Conservation (phyloP, 2,329 filamentous ascomycete species). For the Fusarium armeniacum region DNA sequence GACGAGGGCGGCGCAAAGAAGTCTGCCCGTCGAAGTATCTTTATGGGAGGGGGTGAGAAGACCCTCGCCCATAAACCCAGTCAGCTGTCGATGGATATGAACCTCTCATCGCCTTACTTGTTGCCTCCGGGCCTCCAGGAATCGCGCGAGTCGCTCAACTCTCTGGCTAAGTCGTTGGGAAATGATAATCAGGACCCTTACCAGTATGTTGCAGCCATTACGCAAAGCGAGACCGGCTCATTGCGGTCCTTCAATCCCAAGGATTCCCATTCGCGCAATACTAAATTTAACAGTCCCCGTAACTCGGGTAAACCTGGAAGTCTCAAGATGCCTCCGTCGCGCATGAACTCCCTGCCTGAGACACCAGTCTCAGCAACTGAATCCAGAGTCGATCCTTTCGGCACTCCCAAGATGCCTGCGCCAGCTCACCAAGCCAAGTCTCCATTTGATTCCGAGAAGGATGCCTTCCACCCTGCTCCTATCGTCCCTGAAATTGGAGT, state of each 20-base stretch:
- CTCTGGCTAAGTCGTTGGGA: constrained; percentile 81
- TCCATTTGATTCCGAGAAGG: constrained; percentile 46
- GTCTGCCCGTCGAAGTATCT: constrained; percentile 54
- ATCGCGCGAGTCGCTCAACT: constrained; percentile 89
- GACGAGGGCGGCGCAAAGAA: constrained; percentile 53
- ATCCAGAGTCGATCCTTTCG: constrained; percentile 56
- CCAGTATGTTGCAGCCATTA: constrained; percentile 71
- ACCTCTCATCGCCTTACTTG: constrained; percentile 88
- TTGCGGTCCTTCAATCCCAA: constrained; percentile 64
- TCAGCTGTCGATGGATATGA: constrained; percentile 79
- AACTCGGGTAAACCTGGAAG: constrained; percentile 50
- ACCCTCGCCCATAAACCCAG: constrained; percentile 58
- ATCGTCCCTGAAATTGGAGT: constrained; percentile 59
- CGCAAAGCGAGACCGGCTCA: constrained; percentile 69
- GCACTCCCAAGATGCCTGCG: constrained; percentile 53
- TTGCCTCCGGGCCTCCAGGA: constrained; percentile 84
- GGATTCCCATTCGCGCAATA: constrained; percentile 63
- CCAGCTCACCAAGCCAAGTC: constrained; percentile 48
- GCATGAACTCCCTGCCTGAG: constrained; percentile 61
- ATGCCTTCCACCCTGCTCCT: constrained; percentile 52
- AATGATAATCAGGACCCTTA: constrained; percentile 88
- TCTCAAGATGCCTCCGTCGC: constrained; percentile 52
- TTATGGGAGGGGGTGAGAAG: constrained; percentile 68
- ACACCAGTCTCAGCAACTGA: constrained; percentile 54
- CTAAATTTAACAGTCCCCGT: constrained; percentile 58